A percentile compares a stretch with the other conserved stretches of the same genome.
Conservation (phyloP, 2,329 filamentous ascomycete genomes). For the Venturia carpophila region DNA sequence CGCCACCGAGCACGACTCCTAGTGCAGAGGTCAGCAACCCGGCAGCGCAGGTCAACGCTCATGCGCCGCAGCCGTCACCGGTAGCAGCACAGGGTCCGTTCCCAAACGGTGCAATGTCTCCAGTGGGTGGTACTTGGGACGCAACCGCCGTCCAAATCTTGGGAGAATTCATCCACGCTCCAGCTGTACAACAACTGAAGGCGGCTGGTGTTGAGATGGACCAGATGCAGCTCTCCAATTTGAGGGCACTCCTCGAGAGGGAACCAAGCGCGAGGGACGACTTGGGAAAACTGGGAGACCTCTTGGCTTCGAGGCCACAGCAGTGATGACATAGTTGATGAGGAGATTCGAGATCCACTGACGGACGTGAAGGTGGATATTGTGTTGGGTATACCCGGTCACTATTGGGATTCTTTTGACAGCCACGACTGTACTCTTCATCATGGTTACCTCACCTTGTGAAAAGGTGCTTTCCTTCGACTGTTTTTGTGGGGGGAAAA, state of each 20-base stretch:
- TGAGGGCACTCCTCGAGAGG: constrained; percentile 58
- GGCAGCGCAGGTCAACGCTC: constrained; percentile 11
- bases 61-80: constrained; percentile 17
- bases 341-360: not conserved
- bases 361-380: not conserved
- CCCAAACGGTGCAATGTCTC: constrained; percentile 19
- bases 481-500: not conserved
- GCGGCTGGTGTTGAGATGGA: constrained; percentile 29
- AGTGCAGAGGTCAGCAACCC: not conserved
- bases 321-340: not conserved
- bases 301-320: constrained; percentile 15
- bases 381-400: constrained; percentile 11
- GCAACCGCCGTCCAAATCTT: constrained; percentile 34
- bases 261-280: constrained; percentile 60
- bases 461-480: not conserved
- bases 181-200: constrained; percentile 37
- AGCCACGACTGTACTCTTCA: not conserved
- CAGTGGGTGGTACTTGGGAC: constrained; percentile 15
- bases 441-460: not conserved
- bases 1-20: constrained; percentile 9
- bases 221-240: constrained; percentile 60
- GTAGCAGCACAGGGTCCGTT: constrained; percentile 17
- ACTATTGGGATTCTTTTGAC: not conserved
- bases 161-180: constrained; percentile 35
- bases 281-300: constrained; percentile 26